phyloP scores from a whole-genome alignment of 768 basidiomycete species.

The Tricholomella constricta region DNA sequence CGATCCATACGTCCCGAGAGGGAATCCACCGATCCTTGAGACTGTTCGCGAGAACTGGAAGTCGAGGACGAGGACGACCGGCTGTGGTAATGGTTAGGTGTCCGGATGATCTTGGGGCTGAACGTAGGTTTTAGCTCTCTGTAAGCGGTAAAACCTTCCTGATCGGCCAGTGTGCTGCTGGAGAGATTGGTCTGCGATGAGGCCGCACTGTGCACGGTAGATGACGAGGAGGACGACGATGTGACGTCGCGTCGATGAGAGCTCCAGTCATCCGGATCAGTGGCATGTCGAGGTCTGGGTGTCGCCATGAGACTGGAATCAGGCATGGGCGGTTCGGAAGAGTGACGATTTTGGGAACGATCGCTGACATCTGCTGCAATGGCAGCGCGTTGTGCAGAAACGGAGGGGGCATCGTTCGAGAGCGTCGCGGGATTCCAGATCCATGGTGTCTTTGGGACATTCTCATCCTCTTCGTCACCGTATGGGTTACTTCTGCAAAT shows the following conservation, averaged over 20 bases:
- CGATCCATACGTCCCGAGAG: conserved; percentile 30
- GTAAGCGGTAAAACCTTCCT: conserved; percentile 53
- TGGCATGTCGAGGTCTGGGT: conserved; percentile 11
- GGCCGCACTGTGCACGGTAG: neutral
- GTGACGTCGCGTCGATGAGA: neutral
- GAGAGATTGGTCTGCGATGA: conserved; percentile 8
- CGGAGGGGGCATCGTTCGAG: conserved; percentile 28
- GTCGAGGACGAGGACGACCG: conserved; percentile 18
- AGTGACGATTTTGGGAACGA: conserved; percentile 20
- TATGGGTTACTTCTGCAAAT: conserved; percentile 35
- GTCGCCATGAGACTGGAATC: neutral
- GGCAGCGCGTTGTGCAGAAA: conserved; percentile 8
- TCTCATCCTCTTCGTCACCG: conserved; percentile 18
- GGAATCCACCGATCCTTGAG: conserved; percentile 27
- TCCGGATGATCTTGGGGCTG: conserved; percentile 67
- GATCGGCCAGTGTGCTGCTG: conserved; percentile 22
- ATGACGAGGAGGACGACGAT: conserved; percentile 4
- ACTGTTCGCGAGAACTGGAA: conserved; percentile 18
- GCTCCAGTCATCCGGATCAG: conserved; percentile 10
- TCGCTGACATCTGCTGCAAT: conserved; percentile 11
- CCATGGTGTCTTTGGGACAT: conserved; percentile 61
- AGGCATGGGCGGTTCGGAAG: conserved; percentile 23
- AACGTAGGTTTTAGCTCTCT: conserved; percentile 67
- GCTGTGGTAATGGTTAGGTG: conserved; percentile 54
- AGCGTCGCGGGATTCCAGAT: conserved; percentile 65